Conservation (phyloP, 805 yeast species). For the Spathaspora passalidarum region DNA sequence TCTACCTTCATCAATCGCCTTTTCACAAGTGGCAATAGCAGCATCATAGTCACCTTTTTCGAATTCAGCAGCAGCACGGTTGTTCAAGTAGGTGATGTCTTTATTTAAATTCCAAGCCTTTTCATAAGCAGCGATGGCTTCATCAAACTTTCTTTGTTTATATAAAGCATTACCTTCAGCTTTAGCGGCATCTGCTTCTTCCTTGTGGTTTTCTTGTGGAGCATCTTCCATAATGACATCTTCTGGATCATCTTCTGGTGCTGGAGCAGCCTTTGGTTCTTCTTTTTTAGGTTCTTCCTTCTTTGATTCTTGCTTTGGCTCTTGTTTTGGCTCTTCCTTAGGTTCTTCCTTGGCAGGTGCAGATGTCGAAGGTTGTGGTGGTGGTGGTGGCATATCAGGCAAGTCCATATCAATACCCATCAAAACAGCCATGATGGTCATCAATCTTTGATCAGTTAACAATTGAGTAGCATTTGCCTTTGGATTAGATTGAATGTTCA, state of each 20-base stretch:
- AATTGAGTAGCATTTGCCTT: constrained; percentile 66
- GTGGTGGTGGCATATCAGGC: constrained; percentile 22
- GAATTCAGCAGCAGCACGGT: constrained; percentile 96
- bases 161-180: constrained; percentile 83
- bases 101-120: constrained; percentile 78
- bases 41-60: constrained; percentile 91
- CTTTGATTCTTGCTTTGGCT: constrained; percentile 14
- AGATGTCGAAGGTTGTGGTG: constrained; percentile 10
- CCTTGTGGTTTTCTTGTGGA: constrained; percentile 30
- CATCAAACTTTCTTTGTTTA: constrained; percentile 85
- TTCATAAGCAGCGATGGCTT: constrained; percentile 82
- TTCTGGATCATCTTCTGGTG: constrained; percentile 19
- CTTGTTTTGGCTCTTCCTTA: constrained; percentile 5
- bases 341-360: constrained; percentile 14
- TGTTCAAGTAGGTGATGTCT: constrained; percentile 92
- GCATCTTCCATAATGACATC: constrained; percentile 40
- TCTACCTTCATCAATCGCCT: constrained; percentile 88
- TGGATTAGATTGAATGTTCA: constrained; percentile 66
- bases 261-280: constrained; percentile 19
- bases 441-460: constrained; percentile 77
- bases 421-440: constrained; percentile 82
- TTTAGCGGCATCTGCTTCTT: constrained; percentile 66
- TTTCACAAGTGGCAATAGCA: constrained; percentile 75
- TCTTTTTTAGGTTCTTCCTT: constrained; percentile 10
- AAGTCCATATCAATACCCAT: constrained; percentile 76